Evolutionary conservation across 805 yeast species (phyloP), one percentile per base, ranked within the genome.

Genomic region (Candida boleticola): DNA sequence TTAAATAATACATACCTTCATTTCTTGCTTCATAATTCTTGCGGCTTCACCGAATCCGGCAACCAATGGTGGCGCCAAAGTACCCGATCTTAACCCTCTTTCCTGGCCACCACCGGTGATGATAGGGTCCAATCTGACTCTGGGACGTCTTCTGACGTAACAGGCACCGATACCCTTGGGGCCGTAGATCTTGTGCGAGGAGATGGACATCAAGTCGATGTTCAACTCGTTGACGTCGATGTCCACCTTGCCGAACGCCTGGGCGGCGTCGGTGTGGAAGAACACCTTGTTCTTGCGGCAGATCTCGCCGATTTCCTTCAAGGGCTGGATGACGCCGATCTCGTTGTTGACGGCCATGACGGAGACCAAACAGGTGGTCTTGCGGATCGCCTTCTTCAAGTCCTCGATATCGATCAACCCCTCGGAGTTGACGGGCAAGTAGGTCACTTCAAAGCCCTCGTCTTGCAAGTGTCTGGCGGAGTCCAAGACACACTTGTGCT

Each of bases 21-120:
- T 78, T 60, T 93, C 99, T 53, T 73, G 67, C 41, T 62, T 64
- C 77, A 89, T 84, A 47, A 93, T 64, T 58, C 96, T 77, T 32
- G 97, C 93, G 25, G 99, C 99, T 67, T 93, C 98, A 48, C 99
- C 99, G 62, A 93, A 89, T 0, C 99, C 99, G 27, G 89, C 83
- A 32, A 92, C 87, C 58, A 89, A 74, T 18, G 98, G 96, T n/a
- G 99, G 96, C 3, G 99, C 90, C 60, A 93, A 76, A 22, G 99
- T 93, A 47, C 99, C 99, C 4, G 96, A 86, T 68, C 99, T 79
- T 57, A 93, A 74, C 45, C 99, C 99, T 73, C 99, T 85, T 71
- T 93, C 99, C 71, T 93, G 99, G 40, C 99, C 99, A 68, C 99
- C 99, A 51, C 99, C 99, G 46, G 89, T 85, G 52, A 93, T 86